Conservation (phyloP, 2,329 filamentous ascomycete species). For the Claviceps purpurea region DNA sequence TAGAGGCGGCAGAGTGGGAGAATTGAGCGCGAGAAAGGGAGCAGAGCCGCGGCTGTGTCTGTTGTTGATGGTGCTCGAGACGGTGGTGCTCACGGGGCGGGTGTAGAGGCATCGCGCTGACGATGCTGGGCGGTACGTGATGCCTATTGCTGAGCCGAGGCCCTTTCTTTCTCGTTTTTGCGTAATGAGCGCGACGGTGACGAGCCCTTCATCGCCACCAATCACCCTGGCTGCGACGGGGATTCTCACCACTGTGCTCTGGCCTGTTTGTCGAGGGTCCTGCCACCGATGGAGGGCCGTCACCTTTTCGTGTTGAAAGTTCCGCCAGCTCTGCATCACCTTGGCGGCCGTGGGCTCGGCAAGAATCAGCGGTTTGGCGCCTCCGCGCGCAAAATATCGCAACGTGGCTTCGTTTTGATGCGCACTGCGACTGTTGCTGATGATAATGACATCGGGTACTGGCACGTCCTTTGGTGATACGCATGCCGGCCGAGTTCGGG, state of each 20-base stretch:
- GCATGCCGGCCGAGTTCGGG: conserved; percentile 40
- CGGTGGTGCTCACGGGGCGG: conserved; percentile 8
- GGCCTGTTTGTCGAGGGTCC: conserved; percentile 21
- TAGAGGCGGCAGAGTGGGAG: conserved; percentile 2
- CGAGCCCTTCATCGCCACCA: conserved; percentile 45
- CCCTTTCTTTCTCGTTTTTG: conserved; percentile 47
- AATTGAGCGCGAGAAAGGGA: background rate
- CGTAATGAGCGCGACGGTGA: conserved; percentile 56
- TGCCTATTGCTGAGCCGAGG: conserved; percentile 53
- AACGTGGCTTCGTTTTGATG: conserved; percentile 60
- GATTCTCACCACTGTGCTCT: conserved; percentile 27
- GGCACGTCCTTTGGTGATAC: conserved; percentile 32
- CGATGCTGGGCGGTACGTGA: conserved; percentile 53
- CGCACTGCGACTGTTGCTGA: conserved; percentile 40
- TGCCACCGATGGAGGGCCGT: conserved; percentile 33
- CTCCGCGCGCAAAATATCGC: conserved; percentile 42
- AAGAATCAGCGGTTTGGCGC: conserved; percentile 46
- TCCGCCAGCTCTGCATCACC: conserved; percentile 52
- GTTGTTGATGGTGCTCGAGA: conserved; percentile 6
- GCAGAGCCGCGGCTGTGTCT: background rate
- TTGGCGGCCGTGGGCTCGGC: conserved; percentile 52
- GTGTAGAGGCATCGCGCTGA: conserved; percentile 11
- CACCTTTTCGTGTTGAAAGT: conserved; percentile 44
- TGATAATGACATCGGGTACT: conserved; percentile 31
- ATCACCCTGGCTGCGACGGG: conserved; percentile 38